Conservation (phyloP, 208 protist species). For the Acanthamoeba lugdunensis region DNA sequence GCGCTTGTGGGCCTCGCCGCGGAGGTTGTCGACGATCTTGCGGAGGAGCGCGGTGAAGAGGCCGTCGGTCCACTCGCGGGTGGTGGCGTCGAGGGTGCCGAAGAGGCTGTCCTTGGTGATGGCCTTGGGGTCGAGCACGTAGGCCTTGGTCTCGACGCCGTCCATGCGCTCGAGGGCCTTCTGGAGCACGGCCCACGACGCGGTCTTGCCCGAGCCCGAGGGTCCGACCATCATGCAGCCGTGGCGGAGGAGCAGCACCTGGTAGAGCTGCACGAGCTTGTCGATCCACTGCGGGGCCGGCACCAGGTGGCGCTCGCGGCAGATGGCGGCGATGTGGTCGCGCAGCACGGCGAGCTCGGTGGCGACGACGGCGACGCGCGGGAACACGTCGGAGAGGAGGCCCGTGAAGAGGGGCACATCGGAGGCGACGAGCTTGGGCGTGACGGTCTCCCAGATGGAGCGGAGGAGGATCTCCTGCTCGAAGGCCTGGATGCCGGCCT, state of each 20-base stretch:
- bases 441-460: slow-evolving; percentile 94
- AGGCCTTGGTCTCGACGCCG: slow-evolving; percentile 80
- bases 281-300: slow-evolving; percentile 92
- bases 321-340: slow-evolving; percentile 89
- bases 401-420: slow-evolving; percentile 95
- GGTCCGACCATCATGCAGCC: slow-evolving; percentile 99
- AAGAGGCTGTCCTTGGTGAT: slow-evolving; percentile 97
- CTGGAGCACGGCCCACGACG: slow-evolving; percentile 94
- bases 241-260: slow-evolving; percentile 96
- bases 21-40: slow-evolving; percentile 94
- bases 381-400: slow-evolving; percentile 97
- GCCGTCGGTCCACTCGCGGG: slow-evolving; percentile 99
- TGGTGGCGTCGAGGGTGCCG: slow-evolving; percentile 96
- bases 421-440: slow-evolving; percentile 96
- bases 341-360: slow-evolving; percentile 23
- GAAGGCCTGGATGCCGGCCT: slow-evolving; percentile 43
- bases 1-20: slow-evolving; percentile 87
- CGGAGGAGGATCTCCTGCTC: slow-evolving; percentile 94
- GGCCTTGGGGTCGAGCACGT: slow-evolving; percentile 98
- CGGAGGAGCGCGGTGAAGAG: slow-evolving; percentile 97
- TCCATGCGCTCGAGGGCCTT: slow-evolving; percentile 91
- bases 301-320: slow-evolving; percentile 86
- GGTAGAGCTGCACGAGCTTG: slow-evolving; percentile 97
- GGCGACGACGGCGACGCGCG: slow-evolving; percentile 74
- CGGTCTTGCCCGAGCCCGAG: slow-evolving; percentile 96